These are phyloP conservation scores for Vitis rupestris DNA, from an alignment of 164 flowering plant species.

Conservation along the genomic window DNA sequence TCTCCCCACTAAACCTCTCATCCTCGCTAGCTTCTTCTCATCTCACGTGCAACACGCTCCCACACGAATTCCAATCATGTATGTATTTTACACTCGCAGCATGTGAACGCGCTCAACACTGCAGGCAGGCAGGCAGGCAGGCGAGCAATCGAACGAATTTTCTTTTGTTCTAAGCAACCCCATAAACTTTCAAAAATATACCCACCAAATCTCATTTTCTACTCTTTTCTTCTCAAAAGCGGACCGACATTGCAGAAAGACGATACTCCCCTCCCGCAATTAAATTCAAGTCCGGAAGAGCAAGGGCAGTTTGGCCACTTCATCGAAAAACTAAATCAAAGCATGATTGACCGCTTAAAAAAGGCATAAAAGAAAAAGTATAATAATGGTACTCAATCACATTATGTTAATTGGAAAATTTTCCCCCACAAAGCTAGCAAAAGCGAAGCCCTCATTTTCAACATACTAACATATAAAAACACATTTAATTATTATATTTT, in stretches of 20 bases:
- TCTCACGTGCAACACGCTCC: too few species aligned
- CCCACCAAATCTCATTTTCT: slow-evolving; percentile 16
- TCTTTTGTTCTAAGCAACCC: slow-evolving; percentile 15
- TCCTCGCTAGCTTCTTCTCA: too few species aligned
- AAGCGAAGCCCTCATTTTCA: slow-evolving; percentile 8
- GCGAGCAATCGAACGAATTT: neutral
- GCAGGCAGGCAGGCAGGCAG: neutral
- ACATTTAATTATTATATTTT: too few species aligned
- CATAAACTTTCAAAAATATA: neutral
- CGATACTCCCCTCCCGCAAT: too few species aligned
- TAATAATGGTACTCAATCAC: slow-evolving; percentile 6
- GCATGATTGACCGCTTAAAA: slow-evolving; percentile 14
- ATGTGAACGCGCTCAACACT: neutral
- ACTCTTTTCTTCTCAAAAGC: neutral
- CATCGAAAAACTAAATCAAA: slow-evolving; percentile 2
- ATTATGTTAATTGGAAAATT: slow-evolving; percentile 5
- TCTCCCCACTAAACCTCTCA: too few species aligned
- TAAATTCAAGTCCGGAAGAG: neutral
- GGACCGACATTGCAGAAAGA: too few species aligned
- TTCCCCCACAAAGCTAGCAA: slow-evolving; percentile 7
- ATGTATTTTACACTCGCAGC: neutral
- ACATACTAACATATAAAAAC: neutral
- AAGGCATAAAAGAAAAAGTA: neutral
- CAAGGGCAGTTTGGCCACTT: neutral
- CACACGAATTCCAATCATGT: too few species aligned